A percentile compares a stretch with the other conserved stretches of the same genome.
These are phyloP conservation scores for Cladosporium sp. DNA, from an alignment of 2,329 filamentous ascomycete species.

Conservation along the genomic window DNA sequence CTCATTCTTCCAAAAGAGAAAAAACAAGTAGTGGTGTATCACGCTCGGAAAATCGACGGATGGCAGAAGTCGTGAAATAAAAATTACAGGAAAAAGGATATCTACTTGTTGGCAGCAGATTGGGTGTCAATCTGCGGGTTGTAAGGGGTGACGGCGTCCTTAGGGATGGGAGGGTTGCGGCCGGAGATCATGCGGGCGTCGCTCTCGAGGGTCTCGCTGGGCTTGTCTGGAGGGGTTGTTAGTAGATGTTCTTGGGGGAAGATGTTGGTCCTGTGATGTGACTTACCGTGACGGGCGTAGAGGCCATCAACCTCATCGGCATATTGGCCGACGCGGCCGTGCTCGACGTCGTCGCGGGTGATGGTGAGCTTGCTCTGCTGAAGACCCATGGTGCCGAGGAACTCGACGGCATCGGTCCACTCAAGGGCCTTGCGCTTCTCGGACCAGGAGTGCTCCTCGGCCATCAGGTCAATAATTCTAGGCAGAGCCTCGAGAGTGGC, in stretches of 20 bases:
- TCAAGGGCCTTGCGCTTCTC: constrained; percentile 66
- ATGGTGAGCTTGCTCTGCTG: constrained; percentile 52
- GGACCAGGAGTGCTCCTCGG: constrained; percentile 76
- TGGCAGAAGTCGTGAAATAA: too few species aligned
- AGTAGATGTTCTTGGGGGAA: constrained; percentile 3
- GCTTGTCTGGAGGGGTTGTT: constrained; percentile 40
- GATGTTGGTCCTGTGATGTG: neutral
- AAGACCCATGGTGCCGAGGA: constrained; percentile 59
- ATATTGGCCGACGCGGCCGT: constrained; percentile 47
- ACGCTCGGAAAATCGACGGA: neutral
- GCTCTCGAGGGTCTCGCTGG: constrained; percentile 48
- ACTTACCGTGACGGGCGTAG: constrained; percentile 48
- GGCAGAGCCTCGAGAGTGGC: constrained; percentile 83
- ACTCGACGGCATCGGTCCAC: constrained; percentile 66
- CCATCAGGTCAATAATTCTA: constrained; percentile 83
- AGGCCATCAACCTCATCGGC: constrained; percentile 47
- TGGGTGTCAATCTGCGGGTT: constrained; percentile 32
- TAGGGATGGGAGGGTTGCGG: constrained; percentile 38
- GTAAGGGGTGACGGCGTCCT: constrained; percentile 1
- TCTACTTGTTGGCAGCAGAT: constrained; percentile 46
- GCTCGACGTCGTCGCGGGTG: constrained; percentile 55
- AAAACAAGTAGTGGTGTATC: too few species aligned
- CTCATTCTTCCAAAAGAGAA: too few species aligned
- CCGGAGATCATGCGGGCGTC: constrained; percentile 44
- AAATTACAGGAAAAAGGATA: neutral